These are phyloP conservation scores for Phaffia tasmanica DNA, from an alignment of 768 basidiomycete species.

Conservation along the genomic window DNA sequence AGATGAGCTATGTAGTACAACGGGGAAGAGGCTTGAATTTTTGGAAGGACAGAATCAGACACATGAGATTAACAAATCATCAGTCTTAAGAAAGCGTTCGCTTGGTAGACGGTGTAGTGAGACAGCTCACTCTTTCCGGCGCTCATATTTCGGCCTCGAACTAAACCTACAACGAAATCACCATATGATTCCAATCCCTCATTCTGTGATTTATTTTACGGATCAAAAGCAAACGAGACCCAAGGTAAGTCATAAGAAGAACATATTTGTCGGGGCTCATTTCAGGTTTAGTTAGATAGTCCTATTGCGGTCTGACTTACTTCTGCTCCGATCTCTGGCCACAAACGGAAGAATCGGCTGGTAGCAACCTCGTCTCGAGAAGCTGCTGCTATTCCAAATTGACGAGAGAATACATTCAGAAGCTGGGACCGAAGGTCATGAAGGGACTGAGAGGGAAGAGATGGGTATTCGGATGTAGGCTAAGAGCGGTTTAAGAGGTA, in stretches of 20 bases:
- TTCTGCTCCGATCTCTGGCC: constrained; percentile 91
- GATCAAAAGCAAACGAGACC: background rate
- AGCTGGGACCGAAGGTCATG: constrained; percentile 62
- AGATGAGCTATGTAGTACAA: constrained; percentile 80
- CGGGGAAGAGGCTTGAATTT: constrained; percentile 67
- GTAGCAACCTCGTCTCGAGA: constrained; percentile 74
- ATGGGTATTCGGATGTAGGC: constrained; percentile 81
- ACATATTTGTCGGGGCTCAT: background rate
- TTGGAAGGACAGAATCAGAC: constrained; percentile 2
- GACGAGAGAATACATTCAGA: constrained; percentile 60
- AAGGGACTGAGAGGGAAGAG: constrained; percentile 74
- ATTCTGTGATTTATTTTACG: constrained; percentile 30
- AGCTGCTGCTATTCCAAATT: constrained; percentile 70
- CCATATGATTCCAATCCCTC: constrained; percentile 89
- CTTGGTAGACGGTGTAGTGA: background rate
- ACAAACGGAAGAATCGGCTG: constrained; percentile 91
- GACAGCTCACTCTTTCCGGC: constrained; percentile 62
- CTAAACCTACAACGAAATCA: constrained; percentile 80
- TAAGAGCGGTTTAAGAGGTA: constrained; percentile 35
- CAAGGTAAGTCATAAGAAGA: background rate
- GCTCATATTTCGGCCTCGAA: constrained; percentile 62
- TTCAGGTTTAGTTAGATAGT: background rate
- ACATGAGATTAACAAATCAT: constrained; percentile 15
- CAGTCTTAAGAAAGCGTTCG: constrained; percentile 17
- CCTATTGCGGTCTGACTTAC: constrained; percentile 10